phyloP scores from a whole-genome alignment of 73 alveolate genomes.

The Symbiodinium natans region DNA sequence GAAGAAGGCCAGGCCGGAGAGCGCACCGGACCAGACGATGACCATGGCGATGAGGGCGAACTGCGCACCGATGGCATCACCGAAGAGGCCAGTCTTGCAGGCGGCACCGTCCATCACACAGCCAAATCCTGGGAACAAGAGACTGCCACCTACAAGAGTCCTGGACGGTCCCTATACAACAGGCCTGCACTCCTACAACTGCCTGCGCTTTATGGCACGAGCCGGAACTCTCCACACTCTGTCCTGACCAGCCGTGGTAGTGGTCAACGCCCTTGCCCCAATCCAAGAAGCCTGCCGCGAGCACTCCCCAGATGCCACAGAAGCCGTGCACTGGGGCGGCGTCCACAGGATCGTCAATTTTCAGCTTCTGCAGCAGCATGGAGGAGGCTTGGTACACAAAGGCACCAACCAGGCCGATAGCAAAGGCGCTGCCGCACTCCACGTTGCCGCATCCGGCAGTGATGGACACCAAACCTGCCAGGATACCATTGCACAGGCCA shows the following conservation, averaged over 20 bases:
- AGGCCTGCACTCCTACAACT: neutral
- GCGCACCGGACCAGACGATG: conserved; percentile 53
- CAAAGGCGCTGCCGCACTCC: conserved; percentile 96
- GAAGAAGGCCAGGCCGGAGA: conserved; percentile 31
- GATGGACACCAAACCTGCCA: conserved; percentile 97
- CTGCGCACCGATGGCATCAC: conserved; percentile 14
- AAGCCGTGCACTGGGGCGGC: conserved; percentile 96
- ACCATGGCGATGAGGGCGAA: neutral
- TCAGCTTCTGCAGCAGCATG: conserved; percentile 95
- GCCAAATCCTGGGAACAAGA: neutral
- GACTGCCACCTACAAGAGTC: neutral
- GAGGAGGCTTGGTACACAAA: conserved; percentile 94
- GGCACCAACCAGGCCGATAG: conserved; percentile 96
- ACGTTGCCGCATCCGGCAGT: conserved; percentile 96
- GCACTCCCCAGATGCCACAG: conserved; percentile 96
- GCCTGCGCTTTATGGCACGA: too few species aligned
- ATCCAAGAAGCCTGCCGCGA: conserved; percentile 95
- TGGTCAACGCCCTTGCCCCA: conserved; percentile 95
- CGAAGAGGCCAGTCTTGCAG: neutral
- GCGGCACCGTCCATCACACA: neutral
- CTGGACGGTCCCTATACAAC: neutral
- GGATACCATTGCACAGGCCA: conserved; percentile 96
- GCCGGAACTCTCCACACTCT: too few species aligned
- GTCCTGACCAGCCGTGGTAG: conserved; percentile 58
- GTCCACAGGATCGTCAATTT: conserved; percentile 97